These are phyloP conservation scores for Thraustochytrium sp. DNA, from an alignment of 352 stramenopile genomes.

Conservation along the genomic window DNA sequence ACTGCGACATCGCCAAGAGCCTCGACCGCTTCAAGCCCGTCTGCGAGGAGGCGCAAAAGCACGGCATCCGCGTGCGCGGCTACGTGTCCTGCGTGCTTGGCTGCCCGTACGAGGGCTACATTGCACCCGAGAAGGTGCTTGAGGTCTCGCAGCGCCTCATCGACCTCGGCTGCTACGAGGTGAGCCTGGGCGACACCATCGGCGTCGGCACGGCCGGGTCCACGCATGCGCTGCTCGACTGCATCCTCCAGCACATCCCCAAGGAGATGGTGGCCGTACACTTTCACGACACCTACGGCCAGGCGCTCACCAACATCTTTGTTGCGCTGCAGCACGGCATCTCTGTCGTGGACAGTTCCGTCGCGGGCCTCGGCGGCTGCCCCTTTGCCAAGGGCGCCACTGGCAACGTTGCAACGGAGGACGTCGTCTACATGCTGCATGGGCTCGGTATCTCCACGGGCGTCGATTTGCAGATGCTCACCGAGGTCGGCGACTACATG, in stretches of 20 bases:
- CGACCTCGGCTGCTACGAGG: constrained; percentile 90
- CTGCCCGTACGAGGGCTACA: constrained; percentile 86
- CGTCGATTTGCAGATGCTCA: constrained; percentile 84
- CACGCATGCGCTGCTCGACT: constrained; percentile 46
- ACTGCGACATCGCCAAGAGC: constrained; percentile 90
- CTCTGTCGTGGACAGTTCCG: constrained; percentile 84
- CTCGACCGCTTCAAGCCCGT: constrained; percentile 82
- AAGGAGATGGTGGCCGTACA: constrained; percentile 82
- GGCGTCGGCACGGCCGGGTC: constrained; percentile 77
- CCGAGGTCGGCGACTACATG: constrained; percentile 79
- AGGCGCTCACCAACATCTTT: constrained; percentile 90
- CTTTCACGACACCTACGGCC: constrained; percentile 95
- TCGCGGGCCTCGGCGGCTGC: constrained; percentile 89
- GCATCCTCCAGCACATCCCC: constrained; percentile 64
- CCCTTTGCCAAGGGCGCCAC: constrained; percentile 90
- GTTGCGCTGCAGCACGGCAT: constrained; percentile 71
- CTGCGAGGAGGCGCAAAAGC: constrained; percentile 65
- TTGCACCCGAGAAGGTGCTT: constrained; percentile 72
- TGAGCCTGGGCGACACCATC: constrained; percentile 88
- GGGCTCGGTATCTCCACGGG: constrained; percentile 87
- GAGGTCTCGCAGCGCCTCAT: constrained; percentile 70
- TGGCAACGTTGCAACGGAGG: constrained; percentile 93
- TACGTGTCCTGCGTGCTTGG: constrained; percentile 94
- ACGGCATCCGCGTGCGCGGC: constrained; percentile 78
- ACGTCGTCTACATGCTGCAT: constrained; percentile 95